Conservation (phyloP, 768 basidiomycete genomes). For the Boletus sp. region DNA sequence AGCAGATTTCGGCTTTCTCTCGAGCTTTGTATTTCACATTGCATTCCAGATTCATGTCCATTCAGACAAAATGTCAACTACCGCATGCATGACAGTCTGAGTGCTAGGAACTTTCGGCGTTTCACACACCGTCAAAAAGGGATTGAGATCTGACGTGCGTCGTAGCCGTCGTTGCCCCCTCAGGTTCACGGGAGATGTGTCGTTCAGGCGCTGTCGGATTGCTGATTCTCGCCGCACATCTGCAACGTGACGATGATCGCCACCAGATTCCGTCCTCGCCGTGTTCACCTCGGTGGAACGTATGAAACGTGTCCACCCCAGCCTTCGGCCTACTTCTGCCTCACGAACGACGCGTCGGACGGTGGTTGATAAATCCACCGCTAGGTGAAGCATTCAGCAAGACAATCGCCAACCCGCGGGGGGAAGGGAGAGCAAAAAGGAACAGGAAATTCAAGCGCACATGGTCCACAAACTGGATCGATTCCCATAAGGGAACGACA, state of each 20-base stretch:
- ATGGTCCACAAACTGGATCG: conserved; percentile 47
- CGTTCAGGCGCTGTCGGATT: conserved; percentile 31
- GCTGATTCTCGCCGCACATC: conserved; percentile 43
- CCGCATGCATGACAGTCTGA: neutral
- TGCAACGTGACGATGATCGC: conserved; percentile 31
- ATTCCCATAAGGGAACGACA: conserved; percentile 36
- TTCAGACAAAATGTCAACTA: neutral
- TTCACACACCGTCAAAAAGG: neutral
- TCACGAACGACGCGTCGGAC: conserved; percentile 44
- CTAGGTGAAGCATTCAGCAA: conserved; percentile 12
- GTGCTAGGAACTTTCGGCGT: neutral
- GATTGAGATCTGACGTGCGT: neutral
- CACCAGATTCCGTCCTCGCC: conserved; percentile 32
- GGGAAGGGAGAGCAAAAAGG: neutral
- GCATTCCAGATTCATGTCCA: neutral
- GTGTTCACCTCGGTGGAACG: conserved; percentile 48
- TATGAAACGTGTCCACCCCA: conserved; percentile 52
- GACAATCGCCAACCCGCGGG: neutral
- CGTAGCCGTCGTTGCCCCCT: neutral
- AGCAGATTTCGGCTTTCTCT: neutral
- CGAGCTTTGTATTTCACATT: neutral
- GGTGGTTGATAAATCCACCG: conserved; percentile 51
- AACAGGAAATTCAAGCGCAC: conserved; percentile 21
- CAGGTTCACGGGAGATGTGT: conserved; percentile 21
- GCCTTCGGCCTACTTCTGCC: conserved; percentile 43